Evolutionary conservation across 2,329 filamentous ascomycete genomes (phyloP), one percentile per base, ranked within the genome.

Genomic region (Talaromyces amestolkiae): DNA sequence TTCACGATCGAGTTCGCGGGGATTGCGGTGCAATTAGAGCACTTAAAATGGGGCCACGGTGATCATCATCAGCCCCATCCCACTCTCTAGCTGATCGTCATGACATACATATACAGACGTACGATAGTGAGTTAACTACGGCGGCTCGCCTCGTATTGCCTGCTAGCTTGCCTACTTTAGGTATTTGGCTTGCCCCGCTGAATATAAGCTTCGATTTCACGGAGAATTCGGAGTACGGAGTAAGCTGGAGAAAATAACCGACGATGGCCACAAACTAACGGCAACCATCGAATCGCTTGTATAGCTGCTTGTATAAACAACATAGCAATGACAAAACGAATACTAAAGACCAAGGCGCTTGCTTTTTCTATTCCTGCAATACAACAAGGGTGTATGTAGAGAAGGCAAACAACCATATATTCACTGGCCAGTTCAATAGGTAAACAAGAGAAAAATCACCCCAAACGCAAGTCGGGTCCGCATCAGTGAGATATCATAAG

Each of bases 401-500:
- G 31, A 13, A 54, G 53, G 22, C 31, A 56, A 24, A 37, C 53
- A 56, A 15, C 37, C 33, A 56, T 37, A 35, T 39, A 15, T 56
- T 56, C 53, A 56, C 53, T 45, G 22, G 24, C 37, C 27, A 41
- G 15, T 33, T 59, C 22, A 53, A 53, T 31, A 53, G 56, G 19
- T 45, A 45, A 45, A 43, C 33, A 59, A 7, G 4, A 13, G 56
- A 43, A 41, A 13, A 45, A 27, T 31, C 39, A 45, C 56, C n/a
- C 35, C 56, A 31, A 56, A 59, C 17, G 56, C 37, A 59, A 43
- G 22, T 59, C 39, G 35, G 45, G 37, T 59, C 56, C 37, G 56
- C 56, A 59, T 59, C 56, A 41, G 39, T 43, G 56, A 59, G n/a
- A 59, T 59, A 59, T 59, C 56, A 45, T 19, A 59, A 45, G 15